Evolutionary conservation across 768 basidiomycete species (phyloP), one percentile per base, ranked within the genome.

Genomic region (Rhizopogon vulgaris): DNA sequence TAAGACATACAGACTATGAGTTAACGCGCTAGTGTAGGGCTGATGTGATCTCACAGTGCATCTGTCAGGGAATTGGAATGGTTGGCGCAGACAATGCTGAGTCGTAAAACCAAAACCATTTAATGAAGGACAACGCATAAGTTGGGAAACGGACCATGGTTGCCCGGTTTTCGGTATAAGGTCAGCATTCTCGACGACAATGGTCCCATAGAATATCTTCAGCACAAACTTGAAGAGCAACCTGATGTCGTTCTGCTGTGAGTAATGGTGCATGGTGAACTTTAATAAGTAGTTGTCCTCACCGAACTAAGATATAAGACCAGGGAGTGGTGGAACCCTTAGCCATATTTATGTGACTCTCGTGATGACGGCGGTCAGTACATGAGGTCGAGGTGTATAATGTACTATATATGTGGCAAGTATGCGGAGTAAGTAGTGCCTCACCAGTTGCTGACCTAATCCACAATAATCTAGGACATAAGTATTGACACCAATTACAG

Each of bases 121-220:
- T 24, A 41, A 28, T 50, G 40, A 38, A 52, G 42, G 17, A 15
- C 9, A 18, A 28, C 18, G 7, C n/a, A 12, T 12, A 22, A 34
- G 22, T 22, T 22, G 22, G 12, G 36, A 17, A 45, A 52, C 22
- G 9, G 39, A 88, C 90, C 87, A 90, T 58, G 92, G 87, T 49
- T 73, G 69, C 3, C 91, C 92, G 10, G 78, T 83, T 59, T 73
- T 67, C 18, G 90, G 89, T 47, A 94, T 81, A 47, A 80, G 69
- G 41, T 90, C 71, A 3, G 73, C 73, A 62, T 88, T 87, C 66
- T 94, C 90, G 14, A 94, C 78, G 24, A 94, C 87, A 51, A 94
- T 91, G 9, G 85, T 80, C 1, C 89, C 89, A 66, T 94, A 94
- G 70, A 94, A 94, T 56, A 93, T 88, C 64, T 89, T 89, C 61